Evolutionary conservation across 2,329 filamentous ascomycete genomes (phyloP), one percentile per base, ranked within the genome.

Genomic region (Aspergillus brasiliensis): DNA sequence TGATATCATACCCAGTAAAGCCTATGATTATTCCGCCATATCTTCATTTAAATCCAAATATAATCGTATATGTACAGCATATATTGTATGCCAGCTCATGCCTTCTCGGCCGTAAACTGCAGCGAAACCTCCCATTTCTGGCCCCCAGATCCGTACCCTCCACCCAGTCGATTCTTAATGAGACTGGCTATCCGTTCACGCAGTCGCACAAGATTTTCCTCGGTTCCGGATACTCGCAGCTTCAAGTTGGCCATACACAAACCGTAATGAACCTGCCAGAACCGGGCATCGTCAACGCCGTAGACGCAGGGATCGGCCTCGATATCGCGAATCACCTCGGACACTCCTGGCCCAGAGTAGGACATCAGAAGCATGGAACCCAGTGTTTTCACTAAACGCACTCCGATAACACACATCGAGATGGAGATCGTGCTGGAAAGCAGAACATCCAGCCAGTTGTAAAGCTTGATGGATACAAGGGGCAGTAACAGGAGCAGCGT

Each of bases 251-350:
- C 95, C 90, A 98, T 96, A 72, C 92, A 96, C 42, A 98, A 82
- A 1, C 94, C 93, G 74, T 98, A 97, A 77, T 99, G 95, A 13
- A 97, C 95, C 80, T 99, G 95, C 95, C 95, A 99, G 76, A 99
- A 97, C 72, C 92, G 88, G 1, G 93, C 94, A 71, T 97, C 93
- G 59, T 97, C 91, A 49, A 99, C 87, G 1, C 84, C 84, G 47
- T 85, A 84, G 25, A 98, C 87, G 57, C 85, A 84, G 1, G 90
- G 87, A 69, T 97, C 92, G 1, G 87, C 84, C 73, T 92, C 89
- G 54, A 99, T 93, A 74, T 96, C 92, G 58, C 86, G 85, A 69
- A 97, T 82, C n/a, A 97, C 88, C 21, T 89, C 87, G 3, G 86
- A 83, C 1, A 95, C 87, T 3, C 86, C 82, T 21, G 76, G 74